Evolutionary conservation across 108 stramenopile genomes (phyloP).

Genomic region (Cyclostephanos tholiformis): DNA sequence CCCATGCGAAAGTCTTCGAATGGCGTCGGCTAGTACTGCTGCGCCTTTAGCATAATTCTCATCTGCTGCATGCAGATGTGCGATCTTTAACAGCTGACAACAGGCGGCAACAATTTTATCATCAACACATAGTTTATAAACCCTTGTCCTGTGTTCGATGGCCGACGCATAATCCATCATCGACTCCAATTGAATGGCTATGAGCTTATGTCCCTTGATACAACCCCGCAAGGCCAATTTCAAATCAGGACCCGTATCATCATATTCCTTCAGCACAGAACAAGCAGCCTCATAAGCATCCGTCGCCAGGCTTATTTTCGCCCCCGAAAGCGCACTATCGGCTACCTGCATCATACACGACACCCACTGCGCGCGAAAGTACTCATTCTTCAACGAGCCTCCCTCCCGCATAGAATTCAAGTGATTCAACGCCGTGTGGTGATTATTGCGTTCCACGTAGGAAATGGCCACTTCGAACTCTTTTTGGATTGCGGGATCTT

Average conservation of each 20-base stretch:
- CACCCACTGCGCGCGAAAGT: conserved; percentile 30
- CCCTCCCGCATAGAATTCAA: conserved; percentile 15
- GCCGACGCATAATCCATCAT: conserved; percentile 30
- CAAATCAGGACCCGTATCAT: conserved; percentile 2
- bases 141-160: conserved; percentile 37
- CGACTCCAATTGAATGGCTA: conserved; percentile 29
- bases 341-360: conserved; percentile 33
- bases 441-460: conserved; percentile 42
- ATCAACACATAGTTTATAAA: conserved; percentile 25
- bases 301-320: conserved; percentile 33
- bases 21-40: conserved; percentile 27
- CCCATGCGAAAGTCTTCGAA: conserved; percentile 26
- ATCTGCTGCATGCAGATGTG: conserved; percentile 33
- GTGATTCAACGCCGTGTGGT: conserved; percentile 45
- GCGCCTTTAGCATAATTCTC: conserved; percentile 19
- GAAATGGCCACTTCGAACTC: conserved; percentile 26
- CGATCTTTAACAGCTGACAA: conserved; percentile 38
- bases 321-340: conserved; percentile 21
- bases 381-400: conserved; percentile 8
- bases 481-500: conserved; percentile 1
- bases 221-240: conserved; percentile 26
- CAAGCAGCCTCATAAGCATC: conserved; percentile 40
- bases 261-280: conserved; percentile 16
- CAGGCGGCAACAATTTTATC: conserved; percentile 30
- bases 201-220: conserved; percentile 39